phyloP scores from a whole-genome alignment of 805 yeast species.

The Zygotorulaspora sp. region DNA sequence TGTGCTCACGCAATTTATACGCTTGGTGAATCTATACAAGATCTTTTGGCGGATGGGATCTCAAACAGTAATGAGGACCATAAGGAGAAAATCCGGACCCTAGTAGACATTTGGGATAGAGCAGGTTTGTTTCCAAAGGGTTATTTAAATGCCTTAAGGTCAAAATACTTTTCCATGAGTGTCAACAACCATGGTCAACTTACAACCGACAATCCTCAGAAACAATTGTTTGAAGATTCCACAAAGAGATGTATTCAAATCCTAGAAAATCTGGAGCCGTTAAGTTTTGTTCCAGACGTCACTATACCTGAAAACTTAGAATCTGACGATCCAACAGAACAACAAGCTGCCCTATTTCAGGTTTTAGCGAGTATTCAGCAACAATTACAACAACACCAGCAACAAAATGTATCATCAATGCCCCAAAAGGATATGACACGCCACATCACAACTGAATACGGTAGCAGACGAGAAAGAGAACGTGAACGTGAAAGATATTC shows the following conservation, averaged over 20 bases:
- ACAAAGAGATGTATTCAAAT: conserved; percentile 30
- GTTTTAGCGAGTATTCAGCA: conserved; percentile 36
- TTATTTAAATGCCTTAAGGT: conserved; percentile 50
- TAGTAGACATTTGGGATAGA: conserved; percentile 89
- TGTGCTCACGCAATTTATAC: conserved; percentile 67
- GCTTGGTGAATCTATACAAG: conserved; percentile 59
- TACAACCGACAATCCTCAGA: conserved; percentile 55
- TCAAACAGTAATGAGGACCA: conserved; percentile 52
- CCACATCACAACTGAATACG: conserved; percentile 30
- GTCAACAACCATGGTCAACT: conserved; percentile 39
- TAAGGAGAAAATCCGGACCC: conserved; percentile 70
- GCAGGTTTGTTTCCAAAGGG: conserved; percentile 68
- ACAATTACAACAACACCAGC: conserved; percentile 20
- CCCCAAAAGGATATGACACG: conserved; percentile 11
- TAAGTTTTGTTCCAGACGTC: conserved; percentile 20
- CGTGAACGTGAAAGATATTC: conserved; percentile 22
- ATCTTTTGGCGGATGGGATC: conserved; percentile 58
- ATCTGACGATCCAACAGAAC: conserved; percentile 32
- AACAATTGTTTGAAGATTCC: conserved; percentile 48
- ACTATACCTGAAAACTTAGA: conserved; percentile 21
- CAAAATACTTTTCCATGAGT: conserved; percentile 46
- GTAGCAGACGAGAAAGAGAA: conserved; percentile 35
- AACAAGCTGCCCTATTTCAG: conserved; percentile 42
- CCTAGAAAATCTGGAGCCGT: conserved; percentile 23
- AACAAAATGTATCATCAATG: conserved; percentile 5